These are phyloP conservation scores for Chaetomium strumarium DNA, from an alignment of 2,329 filamentous ascomycete species.

Conservation along the genomic window DNA sequence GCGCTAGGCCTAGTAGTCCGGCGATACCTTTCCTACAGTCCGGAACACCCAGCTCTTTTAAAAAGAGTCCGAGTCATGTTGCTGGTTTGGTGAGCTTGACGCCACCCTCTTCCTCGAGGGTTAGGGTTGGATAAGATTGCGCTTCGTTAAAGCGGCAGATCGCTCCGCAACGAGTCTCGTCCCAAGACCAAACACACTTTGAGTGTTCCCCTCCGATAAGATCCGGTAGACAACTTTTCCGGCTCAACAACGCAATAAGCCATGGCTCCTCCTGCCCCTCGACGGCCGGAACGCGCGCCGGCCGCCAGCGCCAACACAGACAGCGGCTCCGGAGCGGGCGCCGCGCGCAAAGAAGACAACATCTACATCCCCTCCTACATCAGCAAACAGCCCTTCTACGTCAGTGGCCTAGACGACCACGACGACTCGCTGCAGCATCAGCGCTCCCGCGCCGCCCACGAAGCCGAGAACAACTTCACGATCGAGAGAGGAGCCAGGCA, in stretches of 20 bases:
- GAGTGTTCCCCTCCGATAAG: neutral
- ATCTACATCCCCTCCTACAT: slow-evolving; percentile 98
- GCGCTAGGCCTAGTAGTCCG: too few species aligned
- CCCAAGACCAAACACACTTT: neutral
- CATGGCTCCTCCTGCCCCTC: slow-evolving; percentile 21
- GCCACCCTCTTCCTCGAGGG: too few species aligned
- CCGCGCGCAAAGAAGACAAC: slow-evolving; percentile 79
- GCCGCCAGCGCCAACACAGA: slow-evolving; percentile 17
- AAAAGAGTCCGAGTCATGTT: too few species aligned
- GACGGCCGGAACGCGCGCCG: slow-evolving; percentile 13
- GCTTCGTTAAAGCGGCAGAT: too few species aligned
- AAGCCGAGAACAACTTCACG: slow-evolving; percentile 48
- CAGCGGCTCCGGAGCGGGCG: slow-evolving; percentile 30
- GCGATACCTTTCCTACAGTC: too few species aligned
- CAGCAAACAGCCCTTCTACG: slow-evolving; percentile 95
- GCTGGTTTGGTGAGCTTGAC: too few species aligned
- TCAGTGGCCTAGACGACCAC: slow-evolving; percentile 60
- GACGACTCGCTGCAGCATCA: slow-evolving; percentile 96
- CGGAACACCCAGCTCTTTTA: too few species aligned
- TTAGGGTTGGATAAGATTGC: too few species aligned
- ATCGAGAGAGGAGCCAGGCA: slow-evolving; percentile 89
- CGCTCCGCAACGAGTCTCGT: too few species aligned
- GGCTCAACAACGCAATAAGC: neutral
- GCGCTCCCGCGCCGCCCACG: slow-evolving; percentile 54
- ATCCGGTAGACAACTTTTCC: neutral